Evolutionary conservation across 306 rosid species (phyloP).

Genomic region (Cicer pinnatifidum): DNA sequence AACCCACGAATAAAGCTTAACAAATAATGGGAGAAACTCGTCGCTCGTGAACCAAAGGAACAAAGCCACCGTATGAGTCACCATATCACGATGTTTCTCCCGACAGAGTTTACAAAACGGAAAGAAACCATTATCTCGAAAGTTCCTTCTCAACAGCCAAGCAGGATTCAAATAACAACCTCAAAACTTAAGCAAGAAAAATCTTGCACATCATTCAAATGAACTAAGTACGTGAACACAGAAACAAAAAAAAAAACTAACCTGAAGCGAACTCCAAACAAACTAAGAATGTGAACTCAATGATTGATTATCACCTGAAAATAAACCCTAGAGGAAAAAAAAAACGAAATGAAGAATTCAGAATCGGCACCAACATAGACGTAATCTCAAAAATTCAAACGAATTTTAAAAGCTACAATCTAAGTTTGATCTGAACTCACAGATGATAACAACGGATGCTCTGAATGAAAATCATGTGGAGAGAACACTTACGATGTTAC

Average conservation of each 20-base stretch:
- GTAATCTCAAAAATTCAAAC: neutral
- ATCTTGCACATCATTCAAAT: neutral
- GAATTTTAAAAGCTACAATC: neutral
- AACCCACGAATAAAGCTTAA: conserved; percentile 20
- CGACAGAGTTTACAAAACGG: neutral
- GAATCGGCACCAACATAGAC: neutral
- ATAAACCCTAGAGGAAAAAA: conserved; percentile 34
- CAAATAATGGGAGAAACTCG: conserved; percentile 9
- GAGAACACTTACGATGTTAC: conserved; percentile 34
- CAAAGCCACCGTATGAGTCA: conserved; percentile 24
- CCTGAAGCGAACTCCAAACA: neutral
- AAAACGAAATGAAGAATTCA: conserved; percentile 20
- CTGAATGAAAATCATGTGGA: conserved; percentile 10
- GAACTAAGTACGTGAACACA: conserved; percentile 2
- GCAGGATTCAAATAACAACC: conserved; percentile 22
- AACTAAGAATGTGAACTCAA: neutral
- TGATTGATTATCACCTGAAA: neutral
- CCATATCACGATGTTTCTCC: neutral
- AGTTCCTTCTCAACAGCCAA: conserved; percentile 23
- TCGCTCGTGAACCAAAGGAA: neutral
- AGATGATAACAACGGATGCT: neutral
- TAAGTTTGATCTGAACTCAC: conserved; percentile 29
- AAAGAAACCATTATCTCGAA: conserved; percentile 4
- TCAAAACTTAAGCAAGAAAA: neutral
- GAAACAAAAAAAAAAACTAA: conserved; percentile 21